Evolutionary conservation across 2,329 filamentous ascomycete genomes (phyloP).

Genomic region (Botrytis fabae): DNA sequence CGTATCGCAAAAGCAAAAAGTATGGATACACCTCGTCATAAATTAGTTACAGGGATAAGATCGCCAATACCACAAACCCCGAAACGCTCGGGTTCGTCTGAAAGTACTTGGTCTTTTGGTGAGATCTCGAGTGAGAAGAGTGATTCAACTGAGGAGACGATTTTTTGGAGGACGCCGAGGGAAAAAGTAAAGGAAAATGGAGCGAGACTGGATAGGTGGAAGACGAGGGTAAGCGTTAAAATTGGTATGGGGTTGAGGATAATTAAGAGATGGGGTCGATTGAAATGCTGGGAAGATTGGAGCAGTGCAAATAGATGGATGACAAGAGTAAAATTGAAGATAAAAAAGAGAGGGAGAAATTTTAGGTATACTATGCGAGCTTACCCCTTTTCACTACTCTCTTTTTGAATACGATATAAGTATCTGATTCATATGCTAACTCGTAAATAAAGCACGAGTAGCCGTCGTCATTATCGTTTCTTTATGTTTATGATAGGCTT

Average conservation of each 20-base stretch:
- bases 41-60: not conserved
- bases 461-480: not conserved
- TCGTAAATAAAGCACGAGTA: not conserved
- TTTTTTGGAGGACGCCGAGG: constrained; percentile 7
- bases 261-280: not conserved
- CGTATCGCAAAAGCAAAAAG: not conserved
- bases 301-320: not conserved
- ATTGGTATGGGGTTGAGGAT: not conserved
- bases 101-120: not conserved
- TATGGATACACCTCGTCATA: not conserved
- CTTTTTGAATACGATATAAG: not conserved
- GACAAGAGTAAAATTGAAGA: not conserved
- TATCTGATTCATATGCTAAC: not conserved
- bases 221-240: not conserved
- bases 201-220: not conserved
- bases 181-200: not conserved
- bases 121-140: not conserved
- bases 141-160: not conserved
- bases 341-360: not conserved
- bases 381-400: not conserved
- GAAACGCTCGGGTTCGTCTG: not conserved
- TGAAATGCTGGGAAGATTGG: not conserved
- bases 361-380: not conserved
- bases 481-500: not conserved
- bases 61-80: not conserved